Evolutionary conservation across 805 yeast genomes (phyloP).

Genomic region (Kodamaea nitidulidarum): DNA sequence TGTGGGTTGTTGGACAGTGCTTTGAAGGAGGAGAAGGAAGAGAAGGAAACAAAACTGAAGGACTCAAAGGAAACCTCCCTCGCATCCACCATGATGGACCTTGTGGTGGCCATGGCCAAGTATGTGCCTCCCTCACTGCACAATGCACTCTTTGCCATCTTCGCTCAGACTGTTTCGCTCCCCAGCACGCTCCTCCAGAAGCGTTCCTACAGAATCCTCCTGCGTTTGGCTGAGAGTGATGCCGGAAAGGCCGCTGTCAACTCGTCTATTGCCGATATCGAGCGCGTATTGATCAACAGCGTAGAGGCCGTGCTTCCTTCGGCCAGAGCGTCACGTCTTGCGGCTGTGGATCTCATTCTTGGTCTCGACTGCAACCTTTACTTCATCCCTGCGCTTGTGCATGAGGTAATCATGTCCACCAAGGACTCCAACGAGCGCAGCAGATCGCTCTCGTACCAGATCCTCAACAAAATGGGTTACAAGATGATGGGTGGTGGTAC

Average conservation of each 20-base stretch:
- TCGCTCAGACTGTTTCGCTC: conserved; percentile 57
- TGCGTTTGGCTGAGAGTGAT: conserved; percentile 67
- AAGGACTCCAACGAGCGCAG: conserved; percentile 92
- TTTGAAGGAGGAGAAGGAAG: conserved; percentile 47
- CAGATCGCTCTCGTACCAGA: conserved; percentile 72
- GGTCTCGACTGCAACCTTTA: conserved; percentile 63
- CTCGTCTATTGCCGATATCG: conserved; percentile 53
- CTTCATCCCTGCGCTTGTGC: conserved; percentile 76
- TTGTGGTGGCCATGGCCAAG: conserved; percentile 81
- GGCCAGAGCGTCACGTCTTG: conserved; percentile 76
- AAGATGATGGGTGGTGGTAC: conserved; percentile 69
- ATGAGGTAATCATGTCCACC: conserved; percentile 86
- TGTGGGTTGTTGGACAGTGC: conserved; percentile 74
- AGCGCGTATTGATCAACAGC: conserved; percentile 55
- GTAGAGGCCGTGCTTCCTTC: conserved; percentile 58
- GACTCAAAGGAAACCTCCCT: conserved; percentile 34
- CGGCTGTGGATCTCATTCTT: conserved; percentile 57
- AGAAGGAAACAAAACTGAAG: conserved; percentile 32
- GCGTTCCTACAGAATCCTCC: conserved; percentile 77
- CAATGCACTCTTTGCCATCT: conserved; percentile 72
- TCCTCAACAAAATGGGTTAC: conserved; percentile 75
- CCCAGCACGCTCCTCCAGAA: conserved; percentile 75
- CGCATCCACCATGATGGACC: conserved; percentile 86
- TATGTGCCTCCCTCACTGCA: conserved; percentile 71
- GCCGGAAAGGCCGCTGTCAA: conserved; percentile 58